Evolutionary conservation across 257 asterid genomes (phyloP), one percentile per base, ranked within the genome.

Genomic region (Schizonepeta tenuifolia): DNA sequence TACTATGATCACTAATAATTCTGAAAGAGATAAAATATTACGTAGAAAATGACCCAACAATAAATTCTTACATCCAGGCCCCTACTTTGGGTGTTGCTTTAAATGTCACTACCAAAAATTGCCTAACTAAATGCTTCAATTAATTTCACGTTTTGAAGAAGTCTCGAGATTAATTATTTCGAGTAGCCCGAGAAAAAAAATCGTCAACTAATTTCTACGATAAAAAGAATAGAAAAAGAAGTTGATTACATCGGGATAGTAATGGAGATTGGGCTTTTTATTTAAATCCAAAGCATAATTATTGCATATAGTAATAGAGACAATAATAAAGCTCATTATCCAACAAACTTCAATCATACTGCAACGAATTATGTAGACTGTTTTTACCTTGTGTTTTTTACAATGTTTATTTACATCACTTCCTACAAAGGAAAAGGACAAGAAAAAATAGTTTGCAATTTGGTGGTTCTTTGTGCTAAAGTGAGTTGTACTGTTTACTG

Each of bases 401-500:
- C n/a, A 64, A n/a, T 66, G 78, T 76, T n/a, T n/a, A n/a, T n/a
- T n/a, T 60, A 61, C 78, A 75, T 76, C 75, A 71, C 13, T 65
- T 72, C 60, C 73, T 66, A 71, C 59, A 71, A 65, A 59, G 26
- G 64, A 80, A 71, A 76, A 76, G 3, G 62, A 75, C 65, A 69
- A 40, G 13, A 59, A 74, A 63, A n/a, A n/a, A n/a, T n/a, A n/a
- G n/a, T n/a, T n/a, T n/a, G n/a, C n/a, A n/a, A n/a, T n/a, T n/a
- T n/a, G n/a, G n/a, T n/a, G n/a, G n/a, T 62, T 49, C 44, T 65
- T 81, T 75, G 72, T 60, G 33, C 78, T 72, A 69, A 82, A 79
- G 75, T 65, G 46, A 69, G 65, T 58, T 61, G 73, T 73, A 79
- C 63, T 72, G 65, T 70, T 61, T 65, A 70, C 60, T 78, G 75